Base-by-base conservation (phyloP, 352 stramenopile genomes). In the Phytophthora tentaculata region DNA sequence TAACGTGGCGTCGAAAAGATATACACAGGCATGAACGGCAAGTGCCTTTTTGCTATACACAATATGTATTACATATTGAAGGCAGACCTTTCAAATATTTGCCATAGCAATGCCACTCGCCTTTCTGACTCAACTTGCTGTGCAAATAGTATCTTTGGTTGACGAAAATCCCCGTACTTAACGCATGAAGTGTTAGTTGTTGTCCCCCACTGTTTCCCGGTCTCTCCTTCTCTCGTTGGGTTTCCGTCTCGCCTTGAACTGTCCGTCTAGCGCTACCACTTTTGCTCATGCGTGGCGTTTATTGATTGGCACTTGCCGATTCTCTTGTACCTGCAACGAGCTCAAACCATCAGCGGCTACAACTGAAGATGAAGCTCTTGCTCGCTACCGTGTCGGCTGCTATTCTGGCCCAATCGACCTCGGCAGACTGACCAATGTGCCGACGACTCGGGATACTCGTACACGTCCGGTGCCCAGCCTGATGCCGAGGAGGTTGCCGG, bases 331-430 rank as follows among this genome's bases (percentile, higher is more conserved):
- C 28, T 58, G 14, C 43, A 63, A 55, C 51, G 49, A 67, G 16
- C 39, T 26, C 29, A 35, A 49, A 29, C 56, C 50, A 13, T 52
- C 13, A 26, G 24, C 41, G 39, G 48, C 39, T 70, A 65, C 20
- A 59, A n/a, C 10, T 37, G 41, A 66, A 61, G 19, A 78, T 78
- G 71, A 78, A 78, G 52, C 57, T 64, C 29, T 49, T 75, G 7
- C 1, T 67, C 22, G 20, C 43, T 50, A 57, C 41, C 12, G 35
- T 37, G 28, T 22, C 53, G 51, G 26, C 45, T 43, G 52, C 56
- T 26, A 39, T 61, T 17, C 24, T 68, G n/a, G 26, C 50, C 1
- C 53, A 66, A 6, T 41, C 29, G 12, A 24, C 39, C 9, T 51
- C 49, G 10, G 56, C 61, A 13, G 56, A 23, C 8, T 60, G 54